Conservation (phyloP, 768 basidiomycete genomes). For the Ramaria rubella region DNA sequence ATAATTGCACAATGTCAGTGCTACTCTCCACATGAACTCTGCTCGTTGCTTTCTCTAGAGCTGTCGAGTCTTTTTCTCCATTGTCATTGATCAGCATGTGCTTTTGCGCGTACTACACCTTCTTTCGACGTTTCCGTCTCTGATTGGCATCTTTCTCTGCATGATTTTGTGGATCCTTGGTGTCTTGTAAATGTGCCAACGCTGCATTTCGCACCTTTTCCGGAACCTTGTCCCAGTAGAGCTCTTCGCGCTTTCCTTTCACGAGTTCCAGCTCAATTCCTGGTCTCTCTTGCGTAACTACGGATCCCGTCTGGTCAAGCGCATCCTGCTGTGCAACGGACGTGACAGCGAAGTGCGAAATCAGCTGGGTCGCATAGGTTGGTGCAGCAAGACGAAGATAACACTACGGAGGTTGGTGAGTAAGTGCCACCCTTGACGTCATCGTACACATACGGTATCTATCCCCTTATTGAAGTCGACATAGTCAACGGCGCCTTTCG, state of each 20-base stretch:
- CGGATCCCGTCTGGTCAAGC: conserved; percentile 46
- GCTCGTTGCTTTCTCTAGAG: no score
- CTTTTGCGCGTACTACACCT: no score
- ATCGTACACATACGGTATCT: conserved; percentile 47
- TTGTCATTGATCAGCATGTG: no score
- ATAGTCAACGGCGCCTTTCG: conserved; percentile 51
- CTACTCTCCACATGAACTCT: no score
- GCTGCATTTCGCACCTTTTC: conserved; percentile 62
- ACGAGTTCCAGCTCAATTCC: conserved; percentile 50
- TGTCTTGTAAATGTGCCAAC: conserved; percentile 25
- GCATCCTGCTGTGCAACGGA: conserved; percentile 40
- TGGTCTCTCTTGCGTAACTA: conserved; percentile 10
- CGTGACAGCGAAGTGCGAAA: conserved; percentile 36
- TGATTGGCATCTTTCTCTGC: neutral
- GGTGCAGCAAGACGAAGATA: conserved; percentile 61
- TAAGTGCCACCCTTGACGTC: neutral
- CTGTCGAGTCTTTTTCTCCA: no score
- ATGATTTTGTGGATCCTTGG: neutral
- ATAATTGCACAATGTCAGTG: no score
- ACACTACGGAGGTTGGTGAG: conserved; percentile 42
- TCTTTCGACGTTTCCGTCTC: neutral
- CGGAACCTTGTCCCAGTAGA: conserved; percentile 80
- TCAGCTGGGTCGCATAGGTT: conserved; percentile 37
- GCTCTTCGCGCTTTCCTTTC: conserved; percentile 51
- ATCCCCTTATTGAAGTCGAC: conserved; percentile 75